Evolutionary conservation across 1,284 basidiomycete species (phyloP).

Genomic region (Bondarzewia mesenterica): DNA sequence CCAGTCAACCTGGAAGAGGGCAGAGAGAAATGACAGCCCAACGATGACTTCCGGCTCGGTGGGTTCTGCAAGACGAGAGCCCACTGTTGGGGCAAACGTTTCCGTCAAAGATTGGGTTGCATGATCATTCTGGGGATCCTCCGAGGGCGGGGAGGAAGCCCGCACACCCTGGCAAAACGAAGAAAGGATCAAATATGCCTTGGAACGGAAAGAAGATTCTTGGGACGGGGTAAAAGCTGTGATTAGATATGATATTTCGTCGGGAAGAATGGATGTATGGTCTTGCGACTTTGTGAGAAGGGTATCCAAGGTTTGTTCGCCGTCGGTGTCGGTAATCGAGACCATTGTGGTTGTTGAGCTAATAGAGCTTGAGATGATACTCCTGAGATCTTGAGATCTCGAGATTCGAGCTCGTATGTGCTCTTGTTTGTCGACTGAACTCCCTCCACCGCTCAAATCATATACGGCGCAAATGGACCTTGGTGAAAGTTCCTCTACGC

Average conservation of each 20-base stretch:
- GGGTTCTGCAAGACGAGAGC: constrained; percentile 43
- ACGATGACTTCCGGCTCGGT: constrained; percentile 41
- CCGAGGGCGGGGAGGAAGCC: constrained; percentile 21
- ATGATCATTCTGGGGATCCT: constrained; percentile 22
- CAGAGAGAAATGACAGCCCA: constrained; percentile 56
- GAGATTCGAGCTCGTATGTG: not conserved
- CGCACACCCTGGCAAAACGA: constrained; percentile 54
- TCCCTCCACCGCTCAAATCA: not conserved
- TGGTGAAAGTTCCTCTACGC: not conserved
- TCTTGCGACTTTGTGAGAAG: constrained; percentile 28
- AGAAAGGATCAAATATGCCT: constrained; percentile 59
- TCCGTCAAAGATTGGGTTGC: constrained; percentile 40
- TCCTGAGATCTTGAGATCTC: no score
- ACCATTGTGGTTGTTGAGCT: no score
- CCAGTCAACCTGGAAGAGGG: constrained; percentile 73
- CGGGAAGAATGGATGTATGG: constrained; percentile 30
- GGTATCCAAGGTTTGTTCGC: constrained; percentile 19
- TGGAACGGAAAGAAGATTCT: constrained; percentile 39
- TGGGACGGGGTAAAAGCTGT: constrained; percentile 47
- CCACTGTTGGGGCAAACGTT: constrained; percentile 39
- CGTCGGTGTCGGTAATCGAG: constrained; percentile 7
- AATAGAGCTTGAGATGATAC: no score
- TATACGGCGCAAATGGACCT: not conserved
- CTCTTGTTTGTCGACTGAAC: not conserved
- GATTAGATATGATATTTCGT: constrained; percentile 47